Evolutionary conservation across 768 basidiomycete species (phyloP).

Genomic region (Xanthoconium purpureum): DNA sequence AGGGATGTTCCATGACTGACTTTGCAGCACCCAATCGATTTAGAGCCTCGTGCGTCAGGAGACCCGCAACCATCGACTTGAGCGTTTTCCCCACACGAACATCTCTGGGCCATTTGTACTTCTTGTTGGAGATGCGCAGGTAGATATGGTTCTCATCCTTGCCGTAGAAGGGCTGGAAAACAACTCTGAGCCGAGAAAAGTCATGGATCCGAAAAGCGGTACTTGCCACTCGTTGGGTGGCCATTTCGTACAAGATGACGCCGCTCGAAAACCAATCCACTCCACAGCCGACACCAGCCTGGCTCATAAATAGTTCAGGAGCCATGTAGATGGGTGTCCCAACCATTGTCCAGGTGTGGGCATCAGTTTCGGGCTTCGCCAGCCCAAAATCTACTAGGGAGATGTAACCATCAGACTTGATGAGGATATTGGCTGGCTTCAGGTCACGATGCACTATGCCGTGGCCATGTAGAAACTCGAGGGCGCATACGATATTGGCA

Average conservation of each 20-base stretch:
- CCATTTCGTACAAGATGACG: slow-evolving; percentile 51
- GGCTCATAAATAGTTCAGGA: slow-evolving; percentile 41
- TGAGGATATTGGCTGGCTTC: slow-evolving; percentile 56
- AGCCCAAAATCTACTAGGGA: slow-evolving; percentile 51
- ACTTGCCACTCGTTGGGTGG: slow-evolving; percentile 36
- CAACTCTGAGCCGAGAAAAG: not conserved
- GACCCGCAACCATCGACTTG: slow-evolving; percentile 40
- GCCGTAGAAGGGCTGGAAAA: slow-evolving; percentile 27
- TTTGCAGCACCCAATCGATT: slow-evolving; percentile 40
- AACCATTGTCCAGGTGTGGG: slow-evolving; percentile 33
- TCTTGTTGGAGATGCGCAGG: slow-evolving; percentile 26
- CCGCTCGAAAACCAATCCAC: slow-evolving; percentile 60
- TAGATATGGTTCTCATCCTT: slow-evolving; percentile 26
- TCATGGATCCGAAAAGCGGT: not conserved
- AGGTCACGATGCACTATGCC: slow-evolving; percentile 54
- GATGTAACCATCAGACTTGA: slow-evolving; percentile 56
- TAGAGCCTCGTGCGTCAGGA: slow-evolving; percentile 37
- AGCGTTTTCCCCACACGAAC: slow-evolving; percentile 38
- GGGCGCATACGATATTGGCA: slow-evolving; percentile 48
- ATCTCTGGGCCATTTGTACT: slow-evolving; percentile 39
- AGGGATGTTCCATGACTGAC: slow-evolving; percentile 41
- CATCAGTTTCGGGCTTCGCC: slow-evolving; percentile 22
- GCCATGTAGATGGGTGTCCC: slow-evolving; percentile 51
- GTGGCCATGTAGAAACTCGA: slow-evolving; percentile 44
- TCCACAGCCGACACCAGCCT: slow-evolving; percentile 25